Evolutionary conservation across 768 basidiomycete genomes (phyloP).

Genomic region (Tephrocybe sp.): DNA sequence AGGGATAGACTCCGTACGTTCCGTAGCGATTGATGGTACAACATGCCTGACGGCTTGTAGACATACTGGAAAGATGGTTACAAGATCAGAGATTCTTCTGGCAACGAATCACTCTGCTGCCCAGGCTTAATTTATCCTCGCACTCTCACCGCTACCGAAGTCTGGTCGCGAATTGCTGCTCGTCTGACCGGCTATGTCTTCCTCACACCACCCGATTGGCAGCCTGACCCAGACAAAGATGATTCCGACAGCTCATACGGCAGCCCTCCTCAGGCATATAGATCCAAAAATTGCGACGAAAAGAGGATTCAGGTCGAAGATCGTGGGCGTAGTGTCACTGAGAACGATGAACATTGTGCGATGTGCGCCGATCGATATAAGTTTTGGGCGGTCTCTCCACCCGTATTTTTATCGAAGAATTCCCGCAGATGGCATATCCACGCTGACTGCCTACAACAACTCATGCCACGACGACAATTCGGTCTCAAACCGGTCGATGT

Average conservation of each 20-base stretch:
- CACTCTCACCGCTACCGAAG: constrained; percentile 11
- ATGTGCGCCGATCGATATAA: constrained; percentile 15
- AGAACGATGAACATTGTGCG: constrained; percentile 6
- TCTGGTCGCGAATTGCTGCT: constrained; percentile 10
- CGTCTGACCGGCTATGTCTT: constrained; percentile 14
- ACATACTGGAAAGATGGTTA: constrained; percentile 15
- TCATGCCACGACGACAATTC: constrained; percentile 16
- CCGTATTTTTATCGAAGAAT: constrained; percentile 15
- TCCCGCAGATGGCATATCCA: constrained; percentile 18
- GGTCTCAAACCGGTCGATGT: constrained; percentile 9
- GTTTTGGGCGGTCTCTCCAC: constrained; percentile 18
- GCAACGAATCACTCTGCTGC: constrained; percentile 7
- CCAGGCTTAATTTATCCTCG: constrained; percentile 15
- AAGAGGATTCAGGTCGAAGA: background rate
- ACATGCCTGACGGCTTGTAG: background rate
- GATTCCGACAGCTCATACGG: background rate
- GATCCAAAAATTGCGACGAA: background rate
- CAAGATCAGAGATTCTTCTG: constrained; percentile 6
- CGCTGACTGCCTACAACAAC: constrained; percentile 14
- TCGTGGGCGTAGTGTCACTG: background rate
- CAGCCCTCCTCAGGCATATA: background rate
- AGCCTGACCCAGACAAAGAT: background rate
- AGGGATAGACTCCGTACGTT: constrained; percentile 12
- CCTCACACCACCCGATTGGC: constrained; percentile 9
- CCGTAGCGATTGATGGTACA: background rate